Evolutionary conservation across 2,329 filamentous ascomycete genomes (phyloP), one percentile per base, ranked within the genome.

Genomic region (Epichloe gansuensis): DNA sequence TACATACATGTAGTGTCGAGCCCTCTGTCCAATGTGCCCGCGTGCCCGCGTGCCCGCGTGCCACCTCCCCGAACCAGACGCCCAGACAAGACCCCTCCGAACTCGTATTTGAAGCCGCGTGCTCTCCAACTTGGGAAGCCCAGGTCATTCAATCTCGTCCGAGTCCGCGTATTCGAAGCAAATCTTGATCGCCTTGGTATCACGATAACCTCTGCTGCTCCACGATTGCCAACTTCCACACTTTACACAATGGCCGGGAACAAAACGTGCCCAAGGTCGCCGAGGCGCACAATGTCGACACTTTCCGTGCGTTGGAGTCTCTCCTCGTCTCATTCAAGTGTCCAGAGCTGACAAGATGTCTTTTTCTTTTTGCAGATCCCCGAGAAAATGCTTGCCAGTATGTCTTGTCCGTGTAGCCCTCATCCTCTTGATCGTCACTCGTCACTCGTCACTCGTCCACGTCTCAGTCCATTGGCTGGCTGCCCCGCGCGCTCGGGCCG

Each of bases 281-380:
- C 56, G 86, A 90, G 75, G 85, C 86, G 63, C 85, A 89, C 69
- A 72, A 83, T 65, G 85, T 89, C 61, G 83, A 88, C 69, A 90
- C 85, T 21, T 88, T 74, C 64, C 79, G 81, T 84, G 71, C 76
- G 80, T 51, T 52, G 53, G 21, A 11, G 42, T 17, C 31, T 21
- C 21, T 7, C 21, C 12, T 44, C 17, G 17, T 21, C 4, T 13
- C 11, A 2, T 51, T 46, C 17, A 37, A 48, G 17, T 6, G 15
- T 25, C 12, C 37, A 25, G 9, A 37, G 45, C 50, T 52, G 44
- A 52, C 50, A 37, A 52, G 43, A 44, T 11, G 38, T n/a, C 28
- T 38, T 28, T 45, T 35, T 49, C 13, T 46, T 7, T 35, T 17
- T 42, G 54, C 59, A 84, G 81, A 82, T 61, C 80, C 81, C 81